These are phyloP conservation scores for Stagonosporopsis rhizophila DNA, from an alignment of 2,329 filamentous ascomycete genomes.

Conservation along the genomic window DNA sequence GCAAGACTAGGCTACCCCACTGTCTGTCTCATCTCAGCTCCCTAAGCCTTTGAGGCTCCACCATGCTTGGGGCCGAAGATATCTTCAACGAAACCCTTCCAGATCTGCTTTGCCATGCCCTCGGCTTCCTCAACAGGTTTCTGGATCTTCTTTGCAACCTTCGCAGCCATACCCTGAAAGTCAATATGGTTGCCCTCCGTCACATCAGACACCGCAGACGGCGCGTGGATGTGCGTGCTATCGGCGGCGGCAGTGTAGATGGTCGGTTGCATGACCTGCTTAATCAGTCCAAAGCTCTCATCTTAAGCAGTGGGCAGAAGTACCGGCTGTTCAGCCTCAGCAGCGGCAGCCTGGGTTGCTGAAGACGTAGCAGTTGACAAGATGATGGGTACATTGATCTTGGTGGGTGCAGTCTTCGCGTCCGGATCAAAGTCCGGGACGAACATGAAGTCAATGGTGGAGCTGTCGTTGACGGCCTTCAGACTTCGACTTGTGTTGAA, in stretches of 20 bases:
- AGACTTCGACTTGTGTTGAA: conserved; percentile 68
- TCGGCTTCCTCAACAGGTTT: conserved; percentile 52
- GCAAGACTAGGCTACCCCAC: conserved; percentile 1
- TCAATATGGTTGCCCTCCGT: conserved; percentile 63
- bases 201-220: conserved; percentile 65
- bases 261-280: conserved; percentile 61
- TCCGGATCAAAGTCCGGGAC: conserved; percentile 61
- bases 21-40: neutral
- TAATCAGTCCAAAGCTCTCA: conserved; percentile 22
- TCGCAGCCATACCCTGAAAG: conserved; percentile 63
- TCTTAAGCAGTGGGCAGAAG: conserved; percentile 19
- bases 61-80: conserved; percentile 50
- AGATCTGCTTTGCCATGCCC: conserved; percentile 54
- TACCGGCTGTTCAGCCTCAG: conserved; percentile 37
- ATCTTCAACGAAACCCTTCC: conserved; percentile 59
- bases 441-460: conserved; percentile 69
- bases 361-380: conserved; percentile 31
- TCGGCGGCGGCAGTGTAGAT: conserved; percentile 62
- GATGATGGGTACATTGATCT: conserved; percentile 60
- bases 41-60: conserved; percentile 31
- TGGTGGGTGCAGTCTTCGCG: conserved; percentile 41
- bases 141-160: conserved; percentile 47
- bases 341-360: conserved; percentile 26
- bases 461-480: conserved; percentile 64
- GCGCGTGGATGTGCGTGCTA: conserved; percentile 55